Base-by-base conservation (phyloP, 129 eudicot genomes). In the Tagetes patula region DNA sequence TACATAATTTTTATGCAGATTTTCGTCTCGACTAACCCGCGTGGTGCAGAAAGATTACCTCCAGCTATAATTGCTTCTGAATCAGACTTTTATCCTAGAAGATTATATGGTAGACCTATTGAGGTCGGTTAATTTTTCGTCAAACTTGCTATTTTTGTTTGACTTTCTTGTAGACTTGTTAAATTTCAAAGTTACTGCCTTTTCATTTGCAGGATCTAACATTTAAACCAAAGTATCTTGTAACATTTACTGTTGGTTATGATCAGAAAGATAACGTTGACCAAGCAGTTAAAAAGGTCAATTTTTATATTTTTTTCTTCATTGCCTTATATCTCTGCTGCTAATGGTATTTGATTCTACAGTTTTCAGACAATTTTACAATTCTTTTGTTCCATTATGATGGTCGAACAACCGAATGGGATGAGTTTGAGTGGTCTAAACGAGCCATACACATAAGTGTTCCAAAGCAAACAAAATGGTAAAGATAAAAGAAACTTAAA, bases 391-490 rank as follows among this genome's bases (percentile, higher is more conserved):
- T 93, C 77, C 98, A 93, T 78, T 93, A 93, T 77, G 98, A 93
- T 78, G 88, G 88, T 52, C 87, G 82, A 49, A 82, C 87, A 70
- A 85, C 84, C 12, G 98, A 93, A 73, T 93, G 98, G 98, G 85
- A 93, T 76, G 87, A 87, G 66, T 89, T 84, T 71, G 96, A 89
- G 76, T 93, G 98, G 98, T 93, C 98, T 30, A 87, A 84, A 79
- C 78, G 79, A 33, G 96, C 96, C 6, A 93, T 93, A 73, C 98
- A 93, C 67, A 68, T 93, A 32, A 90, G 93, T 78, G 95, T 86
- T 45, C 75, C 27, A 5, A 90, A 87, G 80, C 98, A 93, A 82
- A 87, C 98, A 63, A 93, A 93, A 85, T 93, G 98, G 98, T 90
- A 74, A 81, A 71, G 55, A 20, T 20, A 20, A 20, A 20, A 20